Evolutionary conservation across 176 grass and related monocot species (phyloP).

Genomic region (Phoenix dactylifera): DNA sequence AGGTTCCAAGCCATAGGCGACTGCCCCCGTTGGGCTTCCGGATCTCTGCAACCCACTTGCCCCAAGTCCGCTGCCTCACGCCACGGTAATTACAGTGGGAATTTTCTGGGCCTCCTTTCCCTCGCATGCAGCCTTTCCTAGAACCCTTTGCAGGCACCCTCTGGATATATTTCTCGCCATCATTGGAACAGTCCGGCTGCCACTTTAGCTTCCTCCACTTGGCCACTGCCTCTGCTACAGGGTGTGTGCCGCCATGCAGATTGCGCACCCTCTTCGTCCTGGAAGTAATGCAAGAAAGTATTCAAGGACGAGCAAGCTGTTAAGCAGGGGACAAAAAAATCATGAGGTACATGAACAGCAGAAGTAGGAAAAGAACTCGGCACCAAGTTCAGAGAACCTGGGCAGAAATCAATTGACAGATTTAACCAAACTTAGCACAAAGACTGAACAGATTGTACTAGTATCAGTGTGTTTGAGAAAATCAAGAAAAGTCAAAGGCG

Average conservation of each 20-base stretch:
- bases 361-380: too few species aligned
- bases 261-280: conserved; percentile 13
- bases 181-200: background rate
- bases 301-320: too few species aligned
- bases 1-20: conserved; percentile 68
- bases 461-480: too few species aligned
- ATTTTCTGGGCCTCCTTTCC: conserved; percentile 29
- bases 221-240: conserved; percentile 15
- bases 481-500: too few species aligned
- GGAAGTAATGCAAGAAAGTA: background rate
- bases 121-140: conserved; percentile 22
- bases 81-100: conserved; percentile 38
- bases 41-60: conserved; percentile 66
- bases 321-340: too few species aligned
- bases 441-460: too few species aligned
- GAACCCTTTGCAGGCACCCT: conserved; percentile 14
- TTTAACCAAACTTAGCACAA: too few species aligned
- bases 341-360: too few species aligned
- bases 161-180: background rate
- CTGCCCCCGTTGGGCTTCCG: conserved; percentile 31
- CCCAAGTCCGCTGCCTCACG: conserved; percentile 55
- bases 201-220: conserved; percentile 14
- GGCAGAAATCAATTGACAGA: too few species aligned
- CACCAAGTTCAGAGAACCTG: too few species aligned
- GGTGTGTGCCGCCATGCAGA: background rate